Evolutionary conservation across 2,329 filamentous ascomycete genomes (phyloP).

Genomic region (Aspergillus sojae): DNA sequence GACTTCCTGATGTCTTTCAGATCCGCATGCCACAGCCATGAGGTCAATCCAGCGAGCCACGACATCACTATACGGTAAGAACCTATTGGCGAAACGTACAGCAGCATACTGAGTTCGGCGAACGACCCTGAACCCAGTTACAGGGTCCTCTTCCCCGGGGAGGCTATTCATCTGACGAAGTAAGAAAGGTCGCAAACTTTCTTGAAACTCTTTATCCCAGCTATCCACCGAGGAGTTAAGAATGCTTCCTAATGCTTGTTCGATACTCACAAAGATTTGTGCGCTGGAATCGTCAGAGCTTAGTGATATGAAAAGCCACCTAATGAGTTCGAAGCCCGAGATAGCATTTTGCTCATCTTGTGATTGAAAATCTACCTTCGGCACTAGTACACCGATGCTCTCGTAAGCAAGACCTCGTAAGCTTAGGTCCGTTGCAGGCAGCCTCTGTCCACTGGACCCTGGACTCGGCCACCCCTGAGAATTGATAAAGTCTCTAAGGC

Average conservation of each 20-base stretch:
- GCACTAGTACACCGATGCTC: conserved; percentile 78
- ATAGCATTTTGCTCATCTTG: conserved; percentile 37
- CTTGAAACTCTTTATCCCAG: conserved; percentile 45
- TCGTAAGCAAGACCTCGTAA: conserved; percentile 85
- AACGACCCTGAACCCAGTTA: conserved; percentile 51
- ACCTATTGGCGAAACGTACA: conserved; percentile 87
- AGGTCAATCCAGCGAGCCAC: conserved; percentile 86
- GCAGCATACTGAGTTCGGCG: conserved; percentile 79
- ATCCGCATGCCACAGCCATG: conserved; percentile 67
- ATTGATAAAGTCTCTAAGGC: conserved; percentile 73
- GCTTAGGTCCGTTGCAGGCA: conserved; percentile 62
- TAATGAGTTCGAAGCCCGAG: conserved; percentile 57
- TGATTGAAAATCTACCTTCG: conserved; percentile 44
- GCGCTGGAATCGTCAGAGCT: conserved; percentile 75
- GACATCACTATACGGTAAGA: conserved; percentile 76
- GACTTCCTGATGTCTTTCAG: conserved; percentile 76
- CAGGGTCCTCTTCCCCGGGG: conserved; percentile 41
- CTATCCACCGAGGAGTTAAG: conserved; percentile 59
- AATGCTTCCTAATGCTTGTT: conserved; percentile 81
- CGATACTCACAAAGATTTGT: conserved; percentile 80
- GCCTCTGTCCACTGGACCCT: conserved; percentile 53
- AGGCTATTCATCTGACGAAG: conserved; percentile 66
- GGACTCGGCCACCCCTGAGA: conserved; percentile 81
- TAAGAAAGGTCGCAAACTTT: conserved; percentile 59
- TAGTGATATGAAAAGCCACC: conserved; percentile 83